These are phyloP conservation scores for Nepenthes gracilis DNA, from an alignment of 148 eudicot species.

Conservation along the genomic window DNA sequence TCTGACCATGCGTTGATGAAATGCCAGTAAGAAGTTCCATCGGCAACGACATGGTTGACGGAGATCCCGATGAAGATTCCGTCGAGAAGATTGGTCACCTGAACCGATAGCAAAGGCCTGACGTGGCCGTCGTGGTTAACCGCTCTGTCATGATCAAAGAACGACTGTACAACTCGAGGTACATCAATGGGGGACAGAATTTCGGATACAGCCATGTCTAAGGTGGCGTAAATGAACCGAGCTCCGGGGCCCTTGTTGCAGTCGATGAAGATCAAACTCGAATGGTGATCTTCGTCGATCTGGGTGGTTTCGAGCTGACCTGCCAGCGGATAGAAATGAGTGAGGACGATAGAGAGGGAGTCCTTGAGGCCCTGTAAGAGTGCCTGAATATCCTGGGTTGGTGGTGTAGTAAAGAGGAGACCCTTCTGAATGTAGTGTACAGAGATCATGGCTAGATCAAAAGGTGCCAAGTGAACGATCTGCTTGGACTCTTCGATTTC, in stretches of 20 bases:
- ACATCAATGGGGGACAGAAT: conserved; percentile 7
- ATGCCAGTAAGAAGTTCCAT: conserved; percentile 13
- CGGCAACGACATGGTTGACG: conserved; percentile 8
- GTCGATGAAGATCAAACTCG: conserved; percentile 2
- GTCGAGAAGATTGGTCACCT: conserved; percentile 11
- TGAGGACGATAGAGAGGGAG: conserved; percentile 3
- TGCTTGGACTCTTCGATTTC: background rate
- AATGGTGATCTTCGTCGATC: conserved; percentile 2
- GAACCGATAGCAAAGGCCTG: conserved; percentile 7
- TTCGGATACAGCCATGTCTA: background rate
- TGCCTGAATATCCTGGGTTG: background rate
- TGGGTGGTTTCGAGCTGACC: background rate
- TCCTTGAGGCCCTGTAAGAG: conserved; percentile 5
- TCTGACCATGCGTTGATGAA: conserved; percentile 12
- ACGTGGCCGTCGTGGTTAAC: conserved; percentile 5
- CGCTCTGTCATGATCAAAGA: conserved; percentile 12
- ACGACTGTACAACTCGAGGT: conserved; percentile 3
- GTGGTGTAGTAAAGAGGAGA: background rate
- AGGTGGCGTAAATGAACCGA: conserved; percentile 1
- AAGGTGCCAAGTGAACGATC: background rate
- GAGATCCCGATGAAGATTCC: conserved; percentile 7
- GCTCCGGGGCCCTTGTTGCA: conserved; percentile 9
- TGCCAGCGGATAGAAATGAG: conserved; percentile 5
- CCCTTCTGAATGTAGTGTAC: conserved; percentile 1
- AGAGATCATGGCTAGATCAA: conserved; percentile 1